phyloP scores from a whole-genome alignment of 345 rosid genomes.

The Hibiscus mutabilis region DNA sequence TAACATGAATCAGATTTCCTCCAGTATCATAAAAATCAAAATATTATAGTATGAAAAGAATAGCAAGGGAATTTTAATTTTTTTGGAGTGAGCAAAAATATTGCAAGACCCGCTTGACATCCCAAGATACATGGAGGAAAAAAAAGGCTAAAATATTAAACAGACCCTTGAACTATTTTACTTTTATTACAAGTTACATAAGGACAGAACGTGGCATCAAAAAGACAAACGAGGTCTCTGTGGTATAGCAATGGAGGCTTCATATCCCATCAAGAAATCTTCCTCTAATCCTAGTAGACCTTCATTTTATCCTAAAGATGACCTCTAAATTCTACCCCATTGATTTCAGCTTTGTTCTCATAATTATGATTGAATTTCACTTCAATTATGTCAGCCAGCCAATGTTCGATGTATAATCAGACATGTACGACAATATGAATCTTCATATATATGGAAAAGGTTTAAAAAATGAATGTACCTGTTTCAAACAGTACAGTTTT shows the following conservation, averaged over 20 bases:
- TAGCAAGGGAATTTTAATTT: too few relatives aligned
- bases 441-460: background rate
- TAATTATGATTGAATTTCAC: background rate
- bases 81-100: too few relatives aligned
- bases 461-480: background rate
- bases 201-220: slow-evolving; percentile 50
- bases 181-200: slow-evolving; percentile 30
- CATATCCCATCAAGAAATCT: slow-evolving; percentile 20
- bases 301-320: slow-evolving; percentile 38
- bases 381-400: background rate
- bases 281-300: slow-evolving; percentile 33
- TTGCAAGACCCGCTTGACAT: too few relatives aligned
- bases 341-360: background rate
- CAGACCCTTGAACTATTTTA: too few relatives aligned
- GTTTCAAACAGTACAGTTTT: too few relatives aligned
- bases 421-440: background rate
- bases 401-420: too few relatives aligned
- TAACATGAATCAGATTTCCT: too few relatives aligned
- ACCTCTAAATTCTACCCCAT: slow-evolving; percentile 29
- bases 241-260: slow-evolving; percentile 74
- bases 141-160: too few relatives aligned
- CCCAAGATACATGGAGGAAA: too few relatives aligned
- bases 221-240: slow-evolving; percentile 40
- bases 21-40: too few relatives aligned
- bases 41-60: too few relatives aligned